phyloP scores from a whole-genome alignment of 164 flowering plant species.

The Dillenia turbinata region DNA sequence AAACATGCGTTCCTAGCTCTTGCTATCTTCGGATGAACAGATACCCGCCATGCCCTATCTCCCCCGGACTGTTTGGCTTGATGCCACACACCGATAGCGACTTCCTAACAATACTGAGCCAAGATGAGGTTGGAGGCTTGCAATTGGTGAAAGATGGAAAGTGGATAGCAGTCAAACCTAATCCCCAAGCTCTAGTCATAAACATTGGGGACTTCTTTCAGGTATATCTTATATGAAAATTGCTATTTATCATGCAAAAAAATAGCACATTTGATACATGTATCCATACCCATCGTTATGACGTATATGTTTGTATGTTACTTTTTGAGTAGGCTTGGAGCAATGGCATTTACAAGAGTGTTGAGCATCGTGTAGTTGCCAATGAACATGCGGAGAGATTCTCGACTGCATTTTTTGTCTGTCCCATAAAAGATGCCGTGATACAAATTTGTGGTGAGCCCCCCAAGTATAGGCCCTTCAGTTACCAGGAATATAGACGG shows the following conservation, averaged over 20 bases:
- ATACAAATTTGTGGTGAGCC: conserved; percentile 44
- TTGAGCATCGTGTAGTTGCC: conserved; percentile 64
- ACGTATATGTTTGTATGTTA: too few relatives aligned
- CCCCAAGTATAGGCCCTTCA: conserved; percentile 50
- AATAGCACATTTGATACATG: too few relatives aligned
- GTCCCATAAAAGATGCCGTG: conserved; percentile 63
- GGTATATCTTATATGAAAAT: conserved; percentile 25
- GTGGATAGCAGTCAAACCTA: conserved; percentile 76
- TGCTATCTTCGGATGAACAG: conserved; percentile 78
- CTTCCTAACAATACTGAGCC: conserved; percentile 73
- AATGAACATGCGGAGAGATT: conserved; percentile 51
- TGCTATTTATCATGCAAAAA: too few relatives aligned
- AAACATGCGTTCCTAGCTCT: conserved; percentile 51
- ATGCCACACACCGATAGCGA: conserved; percentile 91
- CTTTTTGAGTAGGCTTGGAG: conserved; percentile 71
- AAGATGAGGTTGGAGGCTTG: conserved; percentile 77
- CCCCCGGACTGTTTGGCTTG: conserved; percentile 47
- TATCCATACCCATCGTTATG: too few relatives aligned
- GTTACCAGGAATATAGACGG: conserved; percentile 58
- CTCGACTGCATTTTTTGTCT: conserved; percentile 73
- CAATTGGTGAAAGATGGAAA: conserved; percentile 63
- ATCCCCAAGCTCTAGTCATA: conserved; percentile 58
- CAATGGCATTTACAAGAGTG: conserved; percentile 73
- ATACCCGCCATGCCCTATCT: conserved; percentile 71
- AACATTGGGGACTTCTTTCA: conserved; percentile 84